Evolutionary conservation across 108 stramenopile genomes (phyloP), one percentile per base, ranked within the genome.

Genomic region (Nitzschia inconspicua): DNA sequence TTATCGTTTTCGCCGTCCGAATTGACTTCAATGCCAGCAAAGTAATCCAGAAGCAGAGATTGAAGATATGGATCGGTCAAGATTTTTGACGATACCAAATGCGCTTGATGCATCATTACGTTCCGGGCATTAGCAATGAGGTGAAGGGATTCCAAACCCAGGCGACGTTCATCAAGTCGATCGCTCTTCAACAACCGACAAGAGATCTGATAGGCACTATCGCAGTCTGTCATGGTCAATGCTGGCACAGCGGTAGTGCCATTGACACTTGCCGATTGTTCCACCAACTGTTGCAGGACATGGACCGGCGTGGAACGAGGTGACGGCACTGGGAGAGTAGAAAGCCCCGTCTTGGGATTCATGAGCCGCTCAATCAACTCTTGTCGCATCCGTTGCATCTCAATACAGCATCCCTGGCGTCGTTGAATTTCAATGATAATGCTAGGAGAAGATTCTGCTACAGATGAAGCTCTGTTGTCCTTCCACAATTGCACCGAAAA

Each of bases 401-500:
- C 48, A 25, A 63, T 28, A 34, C 46, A 47, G 23, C 49, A 63
- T 3, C 62, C 62, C 30, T 63, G 62, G 9, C 47, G 44, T 24
- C 62, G 48, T 28, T 63, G 62, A 19, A 63, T 29, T 32, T 63
- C 62, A 14, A 63, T 23, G 4, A 63, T 27, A 14, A 52, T 23
- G 22, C 40, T n/a, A n/a, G n/a, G n/a, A n/a, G n/a, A n/a, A n/a
- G n/a, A n/a, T n/a, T n/a, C n/a, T n/a, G n/a, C n/a, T n/a, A n/a
- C n/a, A n/a, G n/a, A n/a, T n/a, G n/a, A n/a, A n/a, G n/a, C n/a
- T n/a, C n/a, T n/a, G n/a, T n/a, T n/a, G 7, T 43, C 37, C 19
- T 47, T 20, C 62, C 62, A 63, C 10, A 63, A 29, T 7, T 63
- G 62, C 27, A 63, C 29, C 26, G 31, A 32, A 42, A 63, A 63